Evolutionary conservation across 75 land plant species (phyloP), one percentile per base, ranked within the genome.

Genomic region (Pinus albicaulis): DNA sequence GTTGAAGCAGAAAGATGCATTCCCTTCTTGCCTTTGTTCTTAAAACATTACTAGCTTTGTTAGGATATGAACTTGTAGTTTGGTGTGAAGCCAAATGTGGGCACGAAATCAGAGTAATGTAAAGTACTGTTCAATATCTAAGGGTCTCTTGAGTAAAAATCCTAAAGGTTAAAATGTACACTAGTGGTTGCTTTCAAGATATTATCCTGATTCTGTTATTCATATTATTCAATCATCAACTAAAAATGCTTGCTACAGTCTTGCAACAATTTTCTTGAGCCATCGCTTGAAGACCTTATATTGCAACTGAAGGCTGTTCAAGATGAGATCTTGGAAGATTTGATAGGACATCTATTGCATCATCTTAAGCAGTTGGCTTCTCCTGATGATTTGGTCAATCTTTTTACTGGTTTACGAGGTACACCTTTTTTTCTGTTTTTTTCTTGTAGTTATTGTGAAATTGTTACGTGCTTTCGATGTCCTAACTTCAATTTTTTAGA

Each of bases 321-420:
- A 26, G 84, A 73, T 12, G 77, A 75, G n/a, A 77, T 81, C 44
- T 68, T 78, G 76, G 86, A 82, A 12, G 85, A 89, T 88, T 64
- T 94, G 20, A 70, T 62, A 59, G 83, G 87, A 74, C 84, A 91
- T 70, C 81, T 94, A 64, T 81, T 79, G 14, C 73, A 66, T 24
- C 80, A 85, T 22, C 86, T 97, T 2, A 65, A 80, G 15, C 56
- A 78, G 19, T 74, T 97, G 25, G 74, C 83, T 11, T 87, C 93
- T 19, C 92, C 99, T 12, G 98, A 97, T 86, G 99, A 97, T 74
- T 83, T 97, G 81, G 92, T 92, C 66, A 89, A 87, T 70, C 89
- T 97, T 74, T 90, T 95, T 56, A 71, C 68, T 73, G 87, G 83
- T 2, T 64, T 95, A 57, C 84, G 90, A 83, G 89, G 98, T 88